Base-by-base conservation (phyloP, 2,329 filamentous ascomycete species). In the Cladobotryum protrusum region DNA sequence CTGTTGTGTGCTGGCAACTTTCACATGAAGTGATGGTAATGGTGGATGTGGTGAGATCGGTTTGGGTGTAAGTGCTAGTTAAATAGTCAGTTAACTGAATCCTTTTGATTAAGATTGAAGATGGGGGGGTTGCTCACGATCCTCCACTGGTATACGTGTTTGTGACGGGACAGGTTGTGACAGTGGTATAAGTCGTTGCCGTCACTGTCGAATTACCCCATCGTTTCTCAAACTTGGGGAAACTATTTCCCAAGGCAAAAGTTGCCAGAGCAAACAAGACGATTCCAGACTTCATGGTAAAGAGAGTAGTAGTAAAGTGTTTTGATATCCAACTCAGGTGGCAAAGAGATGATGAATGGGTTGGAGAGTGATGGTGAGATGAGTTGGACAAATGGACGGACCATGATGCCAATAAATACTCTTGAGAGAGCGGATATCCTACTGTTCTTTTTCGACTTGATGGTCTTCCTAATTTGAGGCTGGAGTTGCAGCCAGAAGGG, bases 121-220 rank as follows among this genome's bases (percentile, higher is more conserved):
- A 12, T 35, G n/a, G 5, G 14, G 11, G n/a, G 8, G 18, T 36
- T 45, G 66, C 70, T 69, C 61, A 72, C 70, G 64, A 65, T 62
- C 70, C 71, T 35, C 61, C 57, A 13, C 60, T 54, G 14, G 70
- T 72, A 50, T 68, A 59, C 12, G 73, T 76, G 33, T 66, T 63
- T 9, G 72, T 74, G 52, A 72, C 63, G 11, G 74, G 73, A 59
- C 74, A 77, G 45, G 72, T 64, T 4, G 72, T 74, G 12, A 69
- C 66, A 18, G 69, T 73, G 43, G 66, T 68, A 52, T 72, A 73
- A 48, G 64, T 72, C 6, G 39, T 42, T 17, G 20, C 11, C 8
- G 14, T 19, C 13, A 18, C 17, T 12, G 39, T 42, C 13, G 39
- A 18, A 19, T 47, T 2, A 5, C 17, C 37, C 35, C 45, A 20